Evolutionary conservation across 2,329 filamentous ascomycete species (phyloP), one percentile per base, ranked within the genome.

Genomic region (Alternaria dauci): DNA sequence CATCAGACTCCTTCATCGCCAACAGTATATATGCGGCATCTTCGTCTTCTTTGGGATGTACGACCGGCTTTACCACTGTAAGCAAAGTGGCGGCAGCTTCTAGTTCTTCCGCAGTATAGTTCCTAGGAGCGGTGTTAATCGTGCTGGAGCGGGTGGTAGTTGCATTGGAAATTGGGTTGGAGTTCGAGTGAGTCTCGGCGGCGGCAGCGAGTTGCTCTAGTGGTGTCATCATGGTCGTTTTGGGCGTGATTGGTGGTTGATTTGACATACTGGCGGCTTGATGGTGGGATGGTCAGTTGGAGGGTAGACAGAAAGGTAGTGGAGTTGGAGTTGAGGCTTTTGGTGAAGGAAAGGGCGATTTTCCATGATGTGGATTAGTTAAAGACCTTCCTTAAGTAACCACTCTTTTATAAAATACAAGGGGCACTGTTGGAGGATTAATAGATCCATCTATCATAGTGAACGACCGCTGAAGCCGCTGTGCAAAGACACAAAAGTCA

Each of bases 341-440:
- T 16, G 5, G 20, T 25, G 18, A 3, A 18, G 12, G 8, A 38
- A 23, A 12, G 0, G 20, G 46, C 8, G 16, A 8, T 23, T 12
- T 8, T 2, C 1, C 12, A 4, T 25, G 18, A 11, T 14, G 2
- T 36, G 9, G 6, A 1, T 9, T 20, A 5, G 14, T 5, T 18
- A 4, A 23, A 5, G 14, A 23, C n/a, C 14, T 12, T 14, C 18
- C 11, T n/a, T 7, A 14, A 2, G 14, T 50, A 50, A 8, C 1
- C 5, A 42, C 12, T 8, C 2, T 25, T 2, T 1, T 12, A 42
- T 14, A 50, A 16, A 38, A 7, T 1, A 12, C 3, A 23, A 8
- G 12, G 25, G 6, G 1, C 0, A 9, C 26, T 3, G 14, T 34
- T 25, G 1, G 5, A 7, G 7, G 11, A 7, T 2, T 7, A 3